Evolutionary conservation across 768 basidiomycete species (phyloP).

Genomic region (Trichaptum fuscoviolaceum): DNA sequence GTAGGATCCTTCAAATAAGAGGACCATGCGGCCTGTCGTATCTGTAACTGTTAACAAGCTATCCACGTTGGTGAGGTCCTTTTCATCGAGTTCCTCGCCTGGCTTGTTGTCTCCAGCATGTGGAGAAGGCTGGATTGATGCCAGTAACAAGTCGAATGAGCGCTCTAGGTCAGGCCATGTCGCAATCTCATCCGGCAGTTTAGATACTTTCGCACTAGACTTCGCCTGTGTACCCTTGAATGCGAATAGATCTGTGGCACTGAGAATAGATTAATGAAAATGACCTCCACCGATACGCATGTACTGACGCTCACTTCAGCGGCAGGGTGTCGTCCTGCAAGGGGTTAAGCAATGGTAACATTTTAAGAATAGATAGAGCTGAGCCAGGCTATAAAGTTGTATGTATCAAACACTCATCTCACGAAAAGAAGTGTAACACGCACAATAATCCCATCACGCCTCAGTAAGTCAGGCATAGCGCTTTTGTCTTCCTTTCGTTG

Average conservation of each 20-base stretch:
- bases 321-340: constrained; percentile 63
- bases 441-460: constrained; percentile 60
- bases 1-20: constrained; percentile 74
- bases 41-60: constrained; percentile 64
- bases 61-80: constrained; percentile 45
- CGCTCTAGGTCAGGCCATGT: constrained; percentile 64
- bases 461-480: constrained; percentile 72
- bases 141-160: constrained; percentile 38
- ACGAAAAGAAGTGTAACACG: constrained; percentile 16
- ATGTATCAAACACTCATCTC: constrained; percentile 12
- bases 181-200: constrained; percentile 54
- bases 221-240: constrained; percentile 67
- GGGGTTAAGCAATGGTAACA: constrained; percentile 66
- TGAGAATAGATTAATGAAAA: constrained; percentile 27
- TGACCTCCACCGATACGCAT: constrained; percentile 7
- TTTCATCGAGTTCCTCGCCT: constrained; percentile 34
- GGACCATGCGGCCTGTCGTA: constrained; percentile 50
- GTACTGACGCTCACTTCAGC: constrained; percentile 46
- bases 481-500: constrained; percentile 33
- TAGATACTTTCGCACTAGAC: constrained; percentile 31
- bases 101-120: constrained; percentile 28
- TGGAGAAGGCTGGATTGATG: constrained; percentile 52
- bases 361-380: constrained; percentile 62
- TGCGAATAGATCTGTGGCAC: constrained; percentile 75
- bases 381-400: constrained; percentile 60